phyloP scores from a whole-genome alignment of 305 asterid genomes.

The Fraxinus greggii region DNA sequence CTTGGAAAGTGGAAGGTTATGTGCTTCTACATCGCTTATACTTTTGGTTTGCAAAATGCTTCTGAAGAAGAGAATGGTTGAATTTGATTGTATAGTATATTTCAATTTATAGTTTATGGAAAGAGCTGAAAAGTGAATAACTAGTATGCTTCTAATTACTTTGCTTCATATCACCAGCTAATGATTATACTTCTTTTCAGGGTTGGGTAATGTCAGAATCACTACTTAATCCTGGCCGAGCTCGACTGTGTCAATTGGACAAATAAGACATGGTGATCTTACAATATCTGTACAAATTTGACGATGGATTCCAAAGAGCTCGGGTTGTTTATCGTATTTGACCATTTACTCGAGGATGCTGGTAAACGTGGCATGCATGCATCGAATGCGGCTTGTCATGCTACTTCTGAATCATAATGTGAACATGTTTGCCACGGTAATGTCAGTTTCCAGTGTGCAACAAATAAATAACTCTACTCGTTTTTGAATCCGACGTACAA shows the following conservation, averaged over 20 bases:
- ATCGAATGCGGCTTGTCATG: background rate
- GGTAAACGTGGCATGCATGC: constrained; percentile 1
- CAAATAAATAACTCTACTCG: background rate
- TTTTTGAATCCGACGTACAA: constrained; percentile 9
- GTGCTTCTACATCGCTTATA: background rate
- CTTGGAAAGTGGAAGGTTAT: background rate
- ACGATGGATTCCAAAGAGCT: constrained; percentile 17
- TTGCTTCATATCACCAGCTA: constrained; percentile 17
- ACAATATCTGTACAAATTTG: constrained; percentile 14
- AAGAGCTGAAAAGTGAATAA: background rate
- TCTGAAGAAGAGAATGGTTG: background rate
- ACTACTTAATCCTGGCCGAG: constrained; percentile 83
- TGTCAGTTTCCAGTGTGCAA: constrained; percentile 11
- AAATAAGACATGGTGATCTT: constrained; percentile 20
- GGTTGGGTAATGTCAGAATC: constrained; percentile 98
- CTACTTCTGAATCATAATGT: constrained; percentile 12
- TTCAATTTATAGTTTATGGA: background rate
- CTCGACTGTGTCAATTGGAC: constrained; percentile 62
- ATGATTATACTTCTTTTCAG: constrained; percentile 38
- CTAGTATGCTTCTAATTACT: background rate
- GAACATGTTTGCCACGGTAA: background rate
- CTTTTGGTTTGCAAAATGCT: background rate
- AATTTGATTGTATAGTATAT: background rate
- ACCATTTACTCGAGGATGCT: background rate
- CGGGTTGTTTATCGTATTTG: constrained; percentile 18